Base-by-base conservation (phyloP, 352 stramenopile genomes). In the Globisporangium polare region DNA sequence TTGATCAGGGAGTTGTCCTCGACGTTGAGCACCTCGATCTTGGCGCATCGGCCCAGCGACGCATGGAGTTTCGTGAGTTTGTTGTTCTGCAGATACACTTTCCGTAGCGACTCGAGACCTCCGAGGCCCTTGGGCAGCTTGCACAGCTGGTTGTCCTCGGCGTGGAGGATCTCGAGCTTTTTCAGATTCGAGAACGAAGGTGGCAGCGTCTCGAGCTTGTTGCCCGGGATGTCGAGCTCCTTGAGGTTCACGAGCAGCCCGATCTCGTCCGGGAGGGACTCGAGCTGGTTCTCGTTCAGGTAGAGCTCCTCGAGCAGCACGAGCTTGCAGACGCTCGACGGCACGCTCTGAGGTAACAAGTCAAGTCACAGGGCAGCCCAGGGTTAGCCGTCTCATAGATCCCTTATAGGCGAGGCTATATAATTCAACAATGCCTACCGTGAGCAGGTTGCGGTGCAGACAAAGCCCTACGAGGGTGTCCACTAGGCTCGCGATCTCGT, bases 81-180 rank as follows among this genome's bases (percentile, higher is more conserved):
- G 61, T 96, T 96, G 72, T 93, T 79, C 49, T 95, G 87, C 51
- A 96, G 59, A 57, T 95, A 96, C 4, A 92, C 77, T 59, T 94
- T 92, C 12, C 80, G 78, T 22, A 96, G 76, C 18, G 79, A 77
- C 18, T 70, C 58, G 2, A 95, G 75, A 2, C 69, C 76, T 8
- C 82, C 84, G 4, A 96, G 63, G 0, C 81, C 65, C 41, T 96
- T 96, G n/a, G 87, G 88, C 2, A 96, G 71, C 49, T 86, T 89
- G 12, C 60, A 54, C 24, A 96, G 63, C 35, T 80, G 50, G 53
- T 96, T 96, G 62, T 74, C 67, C 59, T 96, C 88, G 0, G 79
- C 75, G 60, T 96, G 88, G 20, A 96, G 41, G 57, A 94, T 90
- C 63, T 96, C 76, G 2, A 96, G 78, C 7, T 84, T 86, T 12